Evolutionary conservation across 2,329 filamentous ascomycete genomes (phyloP).

Genomic region (Spiromastix sp.): DNA sequence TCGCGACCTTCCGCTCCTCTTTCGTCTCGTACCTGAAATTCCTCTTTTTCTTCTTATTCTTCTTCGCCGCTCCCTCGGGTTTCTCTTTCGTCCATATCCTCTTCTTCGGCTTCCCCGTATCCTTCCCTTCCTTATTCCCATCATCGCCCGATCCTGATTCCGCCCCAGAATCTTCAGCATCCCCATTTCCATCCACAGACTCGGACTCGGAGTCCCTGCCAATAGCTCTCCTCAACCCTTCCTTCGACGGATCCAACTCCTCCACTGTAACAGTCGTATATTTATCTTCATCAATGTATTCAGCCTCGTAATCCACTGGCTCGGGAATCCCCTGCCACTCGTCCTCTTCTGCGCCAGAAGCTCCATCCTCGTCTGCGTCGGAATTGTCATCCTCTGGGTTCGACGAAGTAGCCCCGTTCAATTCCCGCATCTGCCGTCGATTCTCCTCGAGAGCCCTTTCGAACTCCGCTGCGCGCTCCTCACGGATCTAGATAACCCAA

Average conservation of each 20-base stretch:
- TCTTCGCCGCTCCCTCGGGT: constrained; percentile 33
- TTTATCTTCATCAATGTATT: constrained; percentile 93
- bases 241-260: constrained; percentile 67
- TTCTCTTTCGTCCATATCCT: constrained; percentile 43
- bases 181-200: constrained; percentile 8
- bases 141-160: constrained; percentile 22
- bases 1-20: constrained; percentile 57
- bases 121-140: constrained; percentile 18
- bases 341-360: constrained; percentile 33
- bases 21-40: constrained; percentile 92
- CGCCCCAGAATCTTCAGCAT: constrained; percentile 15
- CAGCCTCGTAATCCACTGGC: constrained; percentile 67
- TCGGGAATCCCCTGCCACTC: constrained; percentile 58
- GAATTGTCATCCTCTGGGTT: constrained; percentile 19
- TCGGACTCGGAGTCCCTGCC: constrained; percentile 16
- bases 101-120: constrained; percentile 23
- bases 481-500: constrained; percentile 54
- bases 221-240: constrained; percentile 54
- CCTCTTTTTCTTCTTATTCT: constrained; percentile 71
- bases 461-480: constrained; percentile 71
- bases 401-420: constrained; percentile 35
- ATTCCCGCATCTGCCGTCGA: constrained; percentile 56
- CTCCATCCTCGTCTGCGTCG: constrained; percentile 26
- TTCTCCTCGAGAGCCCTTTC: constrained; percentile 72
- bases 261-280: constrained; percentile 94